Conservation (phyloP, 352 stramenopile genomes). For the Globisporangium orthogonon region DNA sequence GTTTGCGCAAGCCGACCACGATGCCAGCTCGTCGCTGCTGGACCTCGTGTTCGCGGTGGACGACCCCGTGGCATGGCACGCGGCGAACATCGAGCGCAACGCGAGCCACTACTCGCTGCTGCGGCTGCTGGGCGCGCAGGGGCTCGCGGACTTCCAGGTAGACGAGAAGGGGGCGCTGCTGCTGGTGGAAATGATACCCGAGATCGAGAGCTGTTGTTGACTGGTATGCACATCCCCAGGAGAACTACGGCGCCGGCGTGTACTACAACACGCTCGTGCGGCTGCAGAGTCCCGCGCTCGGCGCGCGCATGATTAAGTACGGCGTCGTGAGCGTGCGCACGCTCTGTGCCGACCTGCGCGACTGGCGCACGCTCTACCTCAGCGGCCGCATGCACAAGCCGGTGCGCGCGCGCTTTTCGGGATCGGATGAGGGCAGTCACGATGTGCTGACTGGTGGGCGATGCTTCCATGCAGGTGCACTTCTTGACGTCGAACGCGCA, state of each 20-base stretch:
- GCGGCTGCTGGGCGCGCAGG: slow-evolving; percentile 49
- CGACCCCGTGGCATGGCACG: slow-evolving; percentile 76
- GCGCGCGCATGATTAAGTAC: slow-evolving; percentile 84
- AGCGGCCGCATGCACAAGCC: slow-evolving; percentile 86
- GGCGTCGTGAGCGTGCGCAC: slow-evolving; percentile 80
- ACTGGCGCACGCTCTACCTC: slow-evolving; percentile 85
- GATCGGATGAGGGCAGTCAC: background rate
- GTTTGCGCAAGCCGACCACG: slow-evolving; percentile 73
- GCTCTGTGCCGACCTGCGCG: slow-evolving; percentile 63
- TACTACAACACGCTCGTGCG: slow-evolving; percentile 87
- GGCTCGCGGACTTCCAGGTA: slow-evolving; percentile 55
- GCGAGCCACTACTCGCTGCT: slow-evolving; percentile 79
- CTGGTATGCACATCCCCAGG: slow-evolving; percentile 12
- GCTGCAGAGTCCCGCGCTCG: slow-evolving; percentile 42
- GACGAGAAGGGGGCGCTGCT: no score
- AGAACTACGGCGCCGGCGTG: slow-evolving; percentile 71
- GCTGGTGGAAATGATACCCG: no score
- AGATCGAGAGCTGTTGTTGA: no score
- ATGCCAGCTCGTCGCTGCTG: slow-evolving; percentile 76
- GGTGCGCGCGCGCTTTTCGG: slow-evolving; percentile 24
- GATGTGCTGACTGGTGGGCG: no score
- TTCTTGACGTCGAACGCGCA: slow-evolving; percentile 40
- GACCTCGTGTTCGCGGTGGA: slow-evolving; percentile 87
- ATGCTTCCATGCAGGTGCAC: slow-evolving; percentile 31
- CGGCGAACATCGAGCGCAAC: slow-evolving; percentile 70